phyloP scores from a whole-genome alignment of 2,329 filamentous ascomycete species.

The Pyrenochaeta sp. region DNA sequence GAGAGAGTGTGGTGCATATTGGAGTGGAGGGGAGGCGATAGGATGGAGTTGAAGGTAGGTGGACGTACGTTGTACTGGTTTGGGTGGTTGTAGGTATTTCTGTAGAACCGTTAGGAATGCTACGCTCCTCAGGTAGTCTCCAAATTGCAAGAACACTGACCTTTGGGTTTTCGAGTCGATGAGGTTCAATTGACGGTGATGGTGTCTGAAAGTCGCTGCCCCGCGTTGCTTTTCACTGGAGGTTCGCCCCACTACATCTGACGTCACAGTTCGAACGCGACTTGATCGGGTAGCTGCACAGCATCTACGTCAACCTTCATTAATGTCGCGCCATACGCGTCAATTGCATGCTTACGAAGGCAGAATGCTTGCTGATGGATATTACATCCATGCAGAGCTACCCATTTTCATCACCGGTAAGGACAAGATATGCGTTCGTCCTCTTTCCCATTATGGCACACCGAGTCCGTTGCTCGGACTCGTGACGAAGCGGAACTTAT shows the following conservation, averaged over 20 bases:
- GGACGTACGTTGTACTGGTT: constrained; percentile 9
- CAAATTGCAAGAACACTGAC: background rate
- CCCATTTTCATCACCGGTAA: background rate
- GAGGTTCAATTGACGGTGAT: background rate
- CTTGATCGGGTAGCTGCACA: constrained; percentile 26
- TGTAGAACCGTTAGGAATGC: background rate
- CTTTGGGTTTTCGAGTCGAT: background rate
- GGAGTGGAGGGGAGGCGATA: background rate
- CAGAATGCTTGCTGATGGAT: background rate
- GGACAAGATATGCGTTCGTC: background rate
- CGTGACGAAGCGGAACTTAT: background rate
- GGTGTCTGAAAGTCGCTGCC: constrained; percentile 7
- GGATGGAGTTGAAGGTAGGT: background rate
- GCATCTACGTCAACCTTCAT: constrained; percentile 36
- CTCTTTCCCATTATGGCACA: background rate
- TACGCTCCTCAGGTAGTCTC: background rate
- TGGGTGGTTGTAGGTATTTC: background rate
- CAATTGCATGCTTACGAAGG: constrained; percentile 16
- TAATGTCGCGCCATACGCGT: constrained; percentile 11
- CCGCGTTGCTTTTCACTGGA: constrained; percentile 16
- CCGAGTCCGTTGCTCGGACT: background rate
- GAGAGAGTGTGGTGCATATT: background rate
- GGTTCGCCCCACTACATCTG: constrained; percentile 35
- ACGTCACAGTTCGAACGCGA: constrained; percentile 29
- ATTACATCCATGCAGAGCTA: background rate